Conservation (phyloP, 2,329 filamentous ascomycete species). For the Neofusicoccum umdonicola region DNA sequence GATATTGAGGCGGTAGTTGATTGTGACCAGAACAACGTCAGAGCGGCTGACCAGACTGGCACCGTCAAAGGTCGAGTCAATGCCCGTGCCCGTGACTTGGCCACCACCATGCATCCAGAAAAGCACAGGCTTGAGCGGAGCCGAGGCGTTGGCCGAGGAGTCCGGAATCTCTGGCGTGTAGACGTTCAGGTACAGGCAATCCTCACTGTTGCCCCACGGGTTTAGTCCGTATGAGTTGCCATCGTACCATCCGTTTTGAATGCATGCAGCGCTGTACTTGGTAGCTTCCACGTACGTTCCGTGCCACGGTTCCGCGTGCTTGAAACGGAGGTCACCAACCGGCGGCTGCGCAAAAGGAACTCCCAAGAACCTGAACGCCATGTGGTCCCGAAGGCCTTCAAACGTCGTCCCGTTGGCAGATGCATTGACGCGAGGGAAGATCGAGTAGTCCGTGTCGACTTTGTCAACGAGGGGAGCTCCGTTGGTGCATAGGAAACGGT, state of each 20-base stretch:
- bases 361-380: slow-evolving; percentile 11
- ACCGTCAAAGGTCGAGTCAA: slow-evolving; percentile 27
- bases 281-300: slow-evolving; percentile 38
- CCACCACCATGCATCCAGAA: slow-evolving; percentile 24
- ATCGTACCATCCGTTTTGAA: slow-evolving; percentile 33
- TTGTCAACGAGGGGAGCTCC: neutral
- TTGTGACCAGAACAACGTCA: slow-evolving; percentile 70
- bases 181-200: slow-evolving; percentile 39
- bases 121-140: slow-evolving; percentile 38
- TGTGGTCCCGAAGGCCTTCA: slow-evolving; percentile 1
- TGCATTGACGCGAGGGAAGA: neutral
- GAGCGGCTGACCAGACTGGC: slow-evolving; percentile 26
- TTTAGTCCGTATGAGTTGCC: neutral
- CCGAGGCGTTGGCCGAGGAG: slow-evolving; percentile 27
- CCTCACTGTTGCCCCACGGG: slow-evolving; percentile 9
- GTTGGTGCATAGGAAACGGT: neutral
- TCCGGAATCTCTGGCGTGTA: slow-evolving; percentile 31
- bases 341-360: slow-evolving; percentile 16
- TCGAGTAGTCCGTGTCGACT: neutral
- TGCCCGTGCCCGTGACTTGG: slow-evolving; percentile 17
- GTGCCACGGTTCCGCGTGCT: slow-evolving; percentile 16
- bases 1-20: slow-evolving; percentile 74
- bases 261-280: slow-evolving; percentile 43
- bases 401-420: neutral
- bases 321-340: neutral